Evolutionary conservation across 2,329 filamentous ascomycete genomes (phyloP), one percentile per base, ranked within the genome.

Genomic region (Xylaria sp.): DNA sequence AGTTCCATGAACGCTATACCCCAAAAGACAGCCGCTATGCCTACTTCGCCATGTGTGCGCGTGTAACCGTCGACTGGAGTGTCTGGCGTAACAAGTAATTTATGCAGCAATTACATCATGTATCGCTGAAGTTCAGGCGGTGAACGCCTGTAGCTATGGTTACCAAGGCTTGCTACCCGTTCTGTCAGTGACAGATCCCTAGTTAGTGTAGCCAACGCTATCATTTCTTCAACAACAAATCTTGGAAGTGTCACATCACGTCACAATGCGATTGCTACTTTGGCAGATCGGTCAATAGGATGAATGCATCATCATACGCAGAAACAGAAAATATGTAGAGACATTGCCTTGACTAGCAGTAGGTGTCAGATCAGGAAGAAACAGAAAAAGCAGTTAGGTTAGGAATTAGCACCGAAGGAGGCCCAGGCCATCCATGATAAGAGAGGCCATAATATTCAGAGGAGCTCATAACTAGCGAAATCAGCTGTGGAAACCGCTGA

Each of bases 31-130:
- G 29, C 65, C 63, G 44, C 66, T 69, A 57, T 57, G 8, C 55
- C 35, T 25, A 21, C n/a, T 55, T 8, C 37, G 62, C 62, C 64
- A 65, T 70, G 61, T 68, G 63, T 32, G 48, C 48, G 54, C 60
- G 40, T 51, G 66, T 60, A 58, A 47, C 37, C 40, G 25, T 27
- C 2, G 25, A 9, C 23, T 13, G 10, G 48, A 27, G 48, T 6
- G 32, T 53, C 25, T 53, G 25, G 48, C 6, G 23, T 27, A 53
- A 53, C 48, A 53, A 54, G 51, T 21, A 54, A 54, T 54, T 63
- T 40, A 35, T 59, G 47, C 60, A 62, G 44, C 29, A 32, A 72
- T 75, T 75, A 75, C 74, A 75, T 75, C 74, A 75, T 75, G n/a
- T 44, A 54, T 32, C 51, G 18, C 54, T 51, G 54, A 67, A 58